These are phyloP conservation scores for Eucalyptus leucophloia DNA, from an alignment of 345 rosid species.

Conservation along the genomic window DNA sequence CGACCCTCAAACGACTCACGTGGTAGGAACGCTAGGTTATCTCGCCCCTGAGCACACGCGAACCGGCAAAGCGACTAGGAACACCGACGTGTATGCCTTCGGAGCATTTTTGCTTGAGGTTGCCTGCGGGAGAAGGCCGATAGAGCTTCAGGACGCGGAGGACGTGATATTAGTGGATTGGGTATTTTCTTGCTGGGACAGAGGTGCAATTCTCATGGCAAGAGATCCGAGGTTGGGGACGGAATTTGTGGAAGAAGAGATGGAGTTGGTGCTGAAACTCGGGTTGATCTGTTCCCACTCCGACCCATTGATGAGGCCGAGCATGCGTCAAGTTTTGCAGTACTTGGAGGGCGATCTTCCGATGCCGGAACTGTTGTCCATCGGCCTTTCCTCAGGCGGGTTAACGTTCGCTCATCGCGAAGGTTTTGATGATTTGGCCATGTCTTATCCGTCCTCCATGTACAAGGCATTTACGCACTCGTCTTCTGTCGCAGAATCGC, in stretches of 20 bases:
- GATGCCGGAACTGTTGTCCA: neutral
- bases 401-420: neutral
- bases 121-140: slow-evolving; percentile 34
- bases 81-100: slow-evolving; percentile 29
- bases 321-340: slow-evolving; percentile 9
- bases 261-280: slow-evolving; percentile 29
- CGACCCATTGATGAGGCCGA: slow-evolving; percentile 17
- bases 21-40: slow-evolving; percentile 37
- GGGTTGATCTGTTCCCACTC: slow-evolving; percentile 26
- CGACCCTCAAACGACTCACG: slow-evolving; percentile 20
- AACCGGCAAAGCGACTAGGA: slow-evolving; percentile 24
- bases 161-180: slow-evolving; percentile 17
- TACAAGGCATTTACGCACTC: neutral
- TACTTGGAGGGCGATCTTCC: neutral
- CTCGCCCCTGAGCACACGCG: slow-evolving; percentile 34
- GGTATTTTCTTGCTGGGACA: slow-evolving; percentile 21
- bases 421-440: neutral
- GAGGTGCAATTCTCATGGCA: slow-evolving; percentile 10
- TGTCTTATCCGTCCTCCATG: neutral
- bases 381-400: neutral
- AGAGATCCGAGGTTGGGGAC: slow-evolving; percentile 20
- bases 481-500: neutral
- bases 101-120: slow-evolving; percentile 35
- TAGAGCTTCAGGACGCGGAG: neutral
- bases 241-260: slow-evolving; percentile 2